These are phyloP conservation scores for Mucor lusitanicus DNA, from an alignment of 371 early-diverging fungal species.

Conservation along the genomic window DNA sequence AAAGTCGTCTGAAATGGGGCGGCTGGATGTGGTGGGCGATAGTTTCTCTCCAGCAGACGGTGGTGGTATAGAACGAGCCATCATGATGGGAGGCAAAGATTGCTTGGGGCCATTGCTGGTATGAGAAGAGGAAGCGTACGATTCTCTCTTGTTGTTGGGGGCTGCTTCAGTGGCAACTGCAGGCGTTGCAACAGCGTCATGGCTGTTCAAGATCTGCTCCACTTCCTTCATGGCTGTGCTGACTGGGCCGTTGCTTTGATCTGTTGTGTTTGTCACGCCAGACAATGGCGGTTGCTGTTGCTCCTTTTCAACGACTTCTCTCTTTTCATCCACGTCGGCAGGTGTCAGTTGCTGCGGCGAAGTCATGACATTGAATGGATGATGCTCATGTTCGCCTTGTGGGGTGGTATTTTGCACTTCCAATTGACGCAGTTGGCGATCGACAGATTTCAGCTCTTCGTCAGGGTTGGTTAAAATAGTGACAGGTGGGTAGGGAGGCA, in stretches of 20 bases:
- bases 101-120: neutral
- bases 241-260: slow-evolving; percentile 16
- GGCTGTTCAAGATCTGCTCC: slow-evolving; percentile 19
- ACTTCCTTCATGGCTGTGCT: slow-evolving; percentile 28
- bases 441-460: slow-evolving; percentile 37
- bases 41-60: neutral
- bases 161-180: neutral
- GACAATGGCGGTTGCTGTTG: neutral
- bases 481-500: neutral
- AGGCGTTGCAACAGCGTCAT: neutral
- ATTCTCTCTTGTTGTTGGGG: neutral
- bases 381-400: neutral
- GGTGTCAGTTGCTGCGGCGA: neutral
- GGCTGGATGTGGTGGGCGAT: neutral
- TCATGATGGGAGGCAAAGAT: slow-evolving; percentile 9
- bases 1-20: slow-evolving; percentile 6
- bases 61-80: neutral
- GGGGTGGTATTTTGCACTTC: slow-evolving; percentile 15
- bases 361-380: neutral
- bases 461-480: slow-evolving; percentile 32
- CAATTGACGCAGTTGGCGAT: slow-evolving; percentile 28
- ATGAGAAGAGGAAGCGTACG: neutral
- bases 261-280: slow-evolving; percentile 4
- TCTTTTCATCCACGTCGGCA: neutral
- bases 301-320: neutral